Conservation (phyloP, 345 rosid species). For the Moricandia arvensis region DNA sequence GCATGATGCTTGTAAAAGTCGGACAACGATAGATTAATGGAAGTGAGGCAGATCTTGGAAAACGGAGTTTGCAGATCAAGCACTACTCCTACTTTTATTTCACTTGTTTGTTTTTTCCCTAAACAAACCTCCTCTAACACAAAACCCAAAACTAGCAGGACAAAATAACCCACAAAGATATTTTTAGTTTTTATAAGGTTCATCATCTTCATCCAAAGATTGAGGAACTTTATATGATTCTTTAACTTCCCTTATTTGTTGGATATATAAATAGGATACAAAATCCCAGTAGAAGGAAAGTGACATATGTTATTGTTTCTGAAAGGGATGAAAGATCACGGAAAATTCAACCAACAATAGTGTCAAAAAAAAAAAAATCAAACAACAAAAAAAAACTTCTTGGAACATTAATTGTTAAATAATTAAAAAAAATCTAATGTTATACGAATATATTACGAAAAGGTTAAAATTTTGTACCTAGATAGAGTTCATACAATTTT, state of each 20-base stretch:
- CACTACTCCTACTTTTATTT: slow-evolving; percentile 40
- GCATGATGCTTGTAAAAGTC: slow-evolving; percentile 32
- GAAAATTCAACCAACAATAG: neutral
- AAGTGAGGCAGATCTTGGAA: slow-evolving; percentile 26
- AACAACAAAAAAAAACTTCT: no score
- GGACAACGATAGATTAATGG: slow-evolving; percentile 29
- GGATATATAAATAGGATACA: neutral
- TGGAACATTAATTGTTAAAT: neutral
- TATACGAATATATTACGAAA: neutral
- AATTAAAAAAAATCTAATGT: neutral
- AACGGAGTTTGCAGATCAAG: slow-evolving; percentile 30
- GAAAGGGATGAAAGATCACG: neutral
- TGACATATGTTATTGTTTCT: neutral
- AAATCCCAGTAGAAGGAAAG: neutral
- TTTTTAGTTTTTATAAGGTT: neutral
- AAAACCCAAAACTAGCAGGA: neutral
- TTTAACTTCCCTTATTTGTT: neutral
- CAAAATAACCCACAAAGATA: neutral
- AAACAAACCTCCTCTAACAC: neutral
- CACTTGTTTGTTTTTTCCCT: neutral
- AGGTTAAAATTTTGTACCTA: neutral
- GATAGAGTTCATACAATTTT: neutral
- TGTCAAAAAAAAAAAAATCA: no score
- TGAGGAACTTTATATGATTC: slow-evolving; percentile 4
- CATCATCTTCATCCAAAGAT: slow-evolving; percentile 3